Percentiles rank a stretch among this genome's conserved stretches.
These are phyloP conservation scores for Chalciporus chontae DNA, from an alignment of 768 basidiomycete species.

Conservation along the genomic window DNA sequence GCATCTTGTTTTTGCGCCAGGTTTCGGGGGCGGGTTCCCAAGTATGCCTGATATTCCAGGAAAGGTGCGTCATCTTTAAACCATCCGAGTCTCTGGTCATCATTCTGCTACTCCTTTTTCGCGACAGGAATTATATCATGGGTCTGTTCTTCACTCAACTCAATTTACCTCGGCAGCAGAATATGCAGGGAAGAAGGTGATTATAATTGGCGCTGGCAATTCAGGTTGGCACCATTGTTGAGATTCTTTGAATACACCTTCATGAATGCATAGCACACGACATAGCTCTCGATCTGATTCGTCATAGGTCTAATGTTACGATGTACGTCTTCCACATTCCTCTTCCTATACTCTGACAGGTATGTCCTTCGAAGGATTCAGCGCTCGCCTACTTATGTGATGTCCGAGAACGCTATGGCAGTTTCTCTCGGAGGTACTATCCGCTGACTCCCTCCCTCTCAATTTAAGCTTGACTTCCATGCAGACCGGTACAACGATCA, in stretches of 20 bases:
- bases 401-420: slow-evolving; percentile 14
- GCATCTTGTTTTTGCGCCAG: slow-evolving; percentile 57
- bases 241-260: not conserved
- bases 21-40: slow-evolving; percentile 44
- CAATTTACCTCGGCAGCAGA: slow-evolving; percentile 43
- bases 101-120: not conserved
- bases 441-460: not conserved
- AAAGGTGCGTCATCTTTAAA: slow-evolving; percentile 27
- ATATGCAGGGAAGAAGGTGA: slow-evolving; percentile 56
- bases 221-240: slow-evolving; percentile 38
- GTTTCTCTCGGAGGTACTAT: slow-evolving; percentile 14
- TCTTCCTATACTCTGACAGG: slow-evolving; percentile 23
- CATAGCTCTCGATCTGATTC: slow-evolving; percentile 34
- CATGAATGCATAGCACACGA: slow-evolving; percentile 32
- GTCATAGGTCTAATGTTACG: slow-evolving; percentile 28
- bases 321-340: slow-evolving; percentile 12
- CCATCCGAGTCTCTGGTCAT: not conserved
- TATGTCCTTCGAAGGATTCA: slow-evolving; percentile 17
- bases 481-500: slow-evolving; percentile 26
- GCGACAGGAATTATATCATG: slow-evolving; percentile 46
- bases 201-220: slow-evolving; percentile 62
- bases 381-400: slow-evolving; percentile 29
- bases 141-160: slow-evolving; percentile 51
- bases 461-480: no score
- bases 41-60: slow-evolving; percentile 46